phyloP scores from a whole-genome alignment of 2,329 filamentous ascomycete species.

The Microcyclosporella mali region DNA sequence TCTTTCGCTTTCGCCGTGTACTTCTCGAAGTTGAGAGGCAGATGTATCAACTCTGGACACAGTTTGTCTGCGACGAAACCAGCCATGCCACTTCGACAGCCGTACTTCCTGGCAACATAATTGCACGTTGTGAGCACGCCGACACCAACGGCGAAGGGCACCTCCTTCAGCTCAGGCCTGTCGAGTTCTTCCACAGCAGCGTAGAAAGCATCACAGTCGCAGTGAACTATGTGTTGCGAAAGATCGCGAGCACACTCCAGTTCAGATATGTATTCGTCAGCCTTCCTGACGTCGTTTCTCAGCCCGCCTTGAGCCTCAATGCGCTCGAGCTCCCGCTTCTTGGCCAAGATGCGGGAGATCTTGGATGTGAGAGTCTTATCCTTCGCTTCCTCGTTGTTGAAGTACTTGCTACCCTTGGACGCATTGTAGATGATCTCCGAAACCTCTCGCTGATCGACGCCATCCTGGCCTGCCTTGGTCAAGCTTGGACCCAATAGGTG shows the following conservation, averaged over 20 bases:
- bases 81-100: conserved; percentile 91
- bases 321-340: conserved; percentile 68
- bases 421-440: conserved; percentile 96
- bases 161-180: conserved; percentile 72
- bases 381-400: conserved; percentile 78
- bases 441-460: conserved; percentile 89
- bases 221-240: conserved; percentile 77
- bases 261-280: conserved; percentile 73
- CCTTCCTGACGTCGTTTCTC: conserved; percentile 63
- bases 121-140: conserved; percentile 70
- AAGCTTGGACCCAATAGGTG: conserved; percentile 82
- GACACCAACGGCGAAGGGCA: conserved; percentile 86
- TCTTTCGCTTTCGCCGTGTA: conserved; percentile 87
- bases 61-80: conserved; percentile 91
- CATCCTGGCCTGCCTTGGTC: conserved; percentile 87
- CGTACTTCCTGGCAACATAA: conserved; percentile 83
- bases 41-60: conserved; percentile 74
- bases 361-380: conserved; percentile 80
- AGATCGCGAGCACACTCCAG: conserved; percentile 75
- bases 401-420: conserved; percentile 93
- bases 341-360: conserved; percentile 70
- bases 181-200: conserved; percentile 77
- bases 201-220: conserved; percentile 97
- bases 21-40: conserved; percentile 84
- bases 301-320: conserved; percentile 54